phyloP scores from a whole-genome alignment of 2,329 filamentous ascomycete species.

The Alternaria brassicicola region DNA sequence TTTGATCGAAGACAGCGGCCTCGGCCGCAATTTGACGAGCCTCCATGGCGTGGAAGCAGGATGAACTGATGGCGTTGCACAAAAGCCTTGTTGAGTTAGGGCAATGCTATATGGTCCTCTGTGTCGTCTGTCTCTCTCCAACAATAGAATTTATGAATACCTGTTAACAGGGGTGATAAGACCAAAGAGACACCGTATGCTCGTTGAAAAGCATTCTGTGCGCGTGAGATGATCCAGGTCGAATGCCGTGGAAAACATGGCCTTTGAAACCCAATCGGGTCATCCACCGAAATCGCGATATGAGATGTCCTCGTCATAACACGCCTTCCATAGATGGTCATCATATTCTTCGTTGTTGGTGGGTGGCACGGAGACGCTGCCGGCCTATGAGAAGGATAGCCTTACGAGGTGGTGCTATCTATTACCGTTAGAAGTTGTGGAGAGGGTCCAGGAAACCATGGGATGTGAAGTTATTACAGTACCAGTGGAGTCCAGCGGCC shows the following conservation, averaged over 20 bases:
- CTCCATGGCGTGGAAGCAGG: neutral
- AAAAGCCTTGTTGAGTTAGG: neutral
- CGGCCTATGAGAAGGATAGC: neutral
- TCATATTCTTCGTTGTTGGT: neutral
- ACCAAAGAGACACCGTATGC: neutral
- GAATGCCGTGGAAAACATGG: neutral
- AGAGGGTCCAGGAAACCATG: neutral
- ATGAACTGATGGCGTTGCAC: neutral
- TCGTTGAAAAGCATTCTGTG: neutral
- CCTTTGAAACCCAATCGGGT: neutral
- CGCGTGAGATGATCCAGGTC: neutral
- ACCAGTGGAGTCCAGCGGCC: neutral
- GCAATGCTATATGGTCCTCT: neutral
- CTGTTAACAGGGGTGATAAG: neutral
- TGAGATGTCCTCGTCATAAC: neutral
- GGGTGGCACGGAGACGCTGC: neutral
- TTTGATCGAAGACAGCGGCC: constrained; percentile 50
- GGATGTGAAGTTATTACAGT: neutral
- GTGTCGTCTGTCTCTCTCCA: neutral
- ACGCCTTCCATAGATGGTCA: neutral
- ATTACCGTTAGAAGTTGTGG: neutral
- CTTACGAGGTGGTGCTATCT: neutral
- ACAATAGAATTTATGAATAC: neutral
- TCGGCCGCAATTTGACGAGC: constrained; percentile 21
- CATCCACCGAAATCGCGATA: neutral